Evolutionary conservation across 2,329 filamentous ascomycete species (phyloP), one percentile per base, ranked within the genome.

Genomic region (Huntiella moniliformis): DNA sequence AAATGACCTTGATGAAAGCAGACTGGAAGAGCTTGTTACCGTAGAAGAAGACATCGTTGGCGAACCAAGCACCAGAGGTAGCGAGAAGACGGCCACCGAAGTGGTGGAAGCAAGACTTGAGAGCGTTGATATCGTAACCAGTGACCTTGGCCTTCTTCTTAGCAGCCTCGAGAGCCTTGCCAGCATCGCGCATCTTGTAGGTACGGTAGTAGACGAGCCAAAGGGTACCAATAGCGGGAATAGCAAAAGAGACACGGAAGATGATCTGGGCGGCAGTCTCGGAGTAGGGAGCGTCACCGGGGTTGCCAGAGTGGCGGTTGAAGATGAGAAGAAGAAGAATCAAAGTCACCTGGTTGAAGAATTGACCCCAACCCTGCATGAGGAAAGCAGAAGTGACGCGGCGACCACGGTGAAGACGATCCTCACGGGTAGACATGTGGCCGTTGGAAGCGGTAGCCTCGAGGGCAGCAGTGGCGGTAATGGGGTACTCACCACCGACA

Each of bases 351-450:
- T 95, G 88, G 73, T 96, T 96, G 67, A 83, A 69, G 60, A 94
- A 83, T 63, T 96, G 88, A 53, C 88, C 88, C 88, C 88, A 96
- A 46, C 88, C 88, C 64, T 96, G 88, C 88, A 96, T 95, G 63
- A 96, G 64, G 68, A 96, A 96, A 49, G 88, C 87, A 61, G 81
- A 85, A 53, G 86, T 94, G 59, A 95, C 88, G 63, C 93, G 93
- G 58, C 88, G 83, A 52, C 88, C 88, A 64, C 88, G 85, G 67
- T 96, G 88, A 45, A 96, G 77, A 59, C 88, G 84, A 60, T 96
- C 88, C 45, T 94, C 85, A 51, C 79, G 80, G 49, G 86, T 94
- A 5, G 88, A 95, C 45, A 94, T 66, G 60, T 80, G 87, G 51
- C 88, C 87, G 34, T 84, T 66, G n/a, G 82, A 77, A 39, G 87